A percentile compares a stretch with the other conserved stretches of the same genome.
These are phyloP conservation scores for Salix udensis DNA, from an alignment of 345 rosid species.

Conservation along the genomic window DNA sequence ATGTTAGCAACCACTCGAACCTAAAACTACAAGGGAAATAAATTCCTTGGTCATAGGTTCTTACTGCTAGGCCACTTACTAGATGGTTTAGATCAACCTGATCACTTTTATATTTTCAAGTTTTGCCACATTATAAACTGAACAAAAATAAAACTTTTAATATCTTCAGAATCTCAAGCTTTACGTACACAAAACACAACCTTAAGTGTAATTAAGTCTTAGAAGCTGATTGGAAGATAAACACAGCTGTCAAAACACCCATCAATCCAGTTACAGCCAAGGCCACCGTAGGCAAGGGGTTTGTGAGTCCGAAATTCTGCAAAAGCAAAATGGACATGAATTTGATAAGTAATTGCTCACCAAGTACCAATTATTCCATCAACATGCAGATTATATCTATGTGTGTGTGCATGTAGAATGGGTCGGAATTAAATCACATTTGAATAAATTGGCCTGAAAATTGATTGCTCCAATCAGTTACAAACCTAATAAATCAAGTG, in stretches of 20 bases:
- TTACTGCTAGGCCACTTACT: too few relatives aligned
- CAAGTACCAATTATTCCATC: neutral
- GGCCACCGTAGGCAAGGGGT: conserved; percentile 78
- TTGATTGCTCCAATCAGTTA: neutral
- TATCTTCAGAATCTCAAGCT: conserved; percentile 15
- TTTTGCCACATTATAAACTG: conserved; percentile 1
- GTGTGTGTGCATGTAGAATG: neutral
- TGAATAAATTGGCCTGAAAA: neutral
- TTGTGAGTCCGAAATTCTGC: conserved; percentile 84
- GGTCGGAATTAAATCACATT: neutral
- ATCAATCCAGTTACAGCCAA: conserved; percentile 77
- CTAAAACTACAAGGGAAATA: too few relatives aligned
- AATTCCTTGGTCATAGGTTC: too few relatives aligned
- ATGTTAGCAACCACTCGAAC: too few relatives aligned
- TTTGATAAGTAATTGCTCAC: neutral
- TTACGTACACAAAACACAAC: conserved; percentile 11
- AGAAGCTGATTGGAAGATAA: conserved; percentile 90
- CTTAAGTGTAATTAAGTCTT: conserved; percentile 37
- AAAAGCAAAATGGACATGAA: conserved; percentile 6
- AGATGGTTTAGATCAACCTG: too few relatives aligned
- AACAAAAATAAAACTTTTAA: conserved; percentile 13
- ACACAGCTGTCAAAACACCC: conserved; percentile 70
- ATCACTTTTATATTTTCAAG: neutral
- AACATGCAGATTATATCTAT: neutral
- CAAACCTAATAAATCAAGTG: neutral